Conservation (phyloP, 2,329 filamentous ascomycete species). For the Chrysoporthe cubensis region DNA sequence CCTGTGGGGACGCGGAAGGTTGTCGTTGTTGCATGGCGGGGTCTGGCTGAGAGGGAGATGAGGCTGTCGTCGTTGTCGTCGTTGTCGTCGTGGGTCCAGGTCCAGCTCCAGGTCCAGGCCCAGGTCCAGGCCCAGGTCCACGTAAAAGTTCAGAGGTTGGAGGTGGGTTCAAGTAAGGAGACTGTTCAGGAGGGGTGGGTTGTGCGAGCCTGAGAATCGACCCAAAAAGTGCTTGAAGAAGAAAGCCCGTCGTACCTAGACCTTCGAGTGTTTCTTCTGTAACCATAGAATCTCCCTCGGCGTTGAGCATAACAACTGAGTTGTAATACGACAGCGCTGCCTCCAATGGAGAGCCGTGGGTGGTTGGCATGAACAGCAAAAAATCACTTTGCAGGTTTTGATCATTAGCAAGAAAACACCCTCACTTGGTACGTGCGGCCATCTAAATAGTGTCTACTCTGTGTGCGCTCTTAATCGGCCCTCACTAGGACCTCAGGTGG, state of each 20-base stretch:
- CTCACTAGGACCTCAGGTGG: not conserved
- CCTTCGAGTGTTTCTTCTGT: constrained; percentile 90
- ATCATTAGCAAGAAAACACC: not conserved
- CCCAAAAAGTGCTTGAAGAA: constrained; percentile 76
- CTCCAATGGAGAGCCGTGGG: constrained; percentile 70
- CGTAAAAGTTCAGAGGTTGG: not conserved
- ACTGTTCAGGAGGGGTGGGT: constrained; percentile 32
- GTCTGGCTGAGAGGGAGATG: constrained; percentile 4
- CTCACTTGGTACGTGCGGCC: not conserved
- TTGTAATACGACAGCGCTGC: constrained; percentile 91
- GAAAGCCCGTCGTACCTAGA: constrained; percentile 82
- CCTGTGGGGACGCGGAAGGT: constrained; percentile 26
- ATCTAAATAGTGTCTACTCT: not conserved
- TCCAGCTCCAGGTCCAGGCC: constrained; percentile 21
- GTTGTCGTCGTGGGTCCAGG: not conserved
- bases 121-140: constrained; percentile 24
- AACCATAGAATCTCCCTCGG: constrained; percentile 92
- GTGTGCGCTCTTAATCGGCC: not conserved
- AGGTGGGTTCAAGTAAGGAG: constrained; percentile 25
- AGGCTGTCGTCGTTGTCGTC: constrained; percentile 18
- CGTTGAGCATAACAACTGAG: constrained; percentile 83
- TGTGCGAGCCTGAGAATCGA: constrained; percentile 70
- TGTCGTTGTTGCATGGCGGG: not conserved
- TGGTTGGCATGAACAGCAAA: constrained; percentile 79
- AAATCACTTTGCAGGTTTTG: constrained; percentile 69